A percentile compares a stretch with the other conserved stretches of the same genome.
Conservation (phyloP, 495 filamentous ascomycete genomes). For the Xylaria flabelliformis region DNA sequence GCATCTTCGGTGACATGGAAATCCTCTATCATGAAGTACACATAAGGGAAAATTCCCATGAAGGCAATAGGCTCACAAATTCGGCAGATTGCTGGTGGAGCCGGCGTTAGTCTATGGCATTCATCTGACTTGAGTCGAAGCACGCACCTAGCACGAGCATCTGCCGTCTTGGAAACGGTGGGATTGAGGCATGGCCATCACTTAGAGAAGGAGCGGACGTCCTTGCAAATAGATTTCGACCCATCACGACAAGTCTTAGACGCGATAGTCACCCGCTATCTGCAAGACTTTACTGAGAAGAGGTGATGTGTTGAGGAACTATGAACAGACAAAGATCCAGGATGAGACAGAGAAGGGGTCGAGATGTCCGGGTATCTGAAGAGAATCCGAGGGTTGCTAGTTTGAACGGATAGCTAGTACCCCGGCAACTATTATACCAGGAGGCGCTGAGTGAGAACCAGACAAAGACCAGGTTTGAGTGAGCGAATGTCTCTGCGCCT, state of each 20-base stretch:
- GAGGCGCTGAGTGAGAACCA: conserved; percentile 15
- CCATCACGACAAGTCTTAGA: conserved; percentile 32
- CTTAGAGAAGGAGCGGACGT: conserved; percentile 29
- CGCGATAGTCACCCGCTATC: conserved; percentile 27
- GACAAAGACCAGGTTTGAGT: conserved; percentile 14
- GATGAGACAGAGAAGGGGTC: background rate
- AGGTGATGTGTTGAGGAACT: background rate
- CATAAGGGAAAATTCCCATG: conserved; percentile 99
- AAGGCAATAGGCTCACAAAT: conserved; percentile 99
- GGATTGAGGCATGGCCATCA: conserved; percentile 32
- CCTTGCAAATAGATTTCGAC: conserved; percentile 33
- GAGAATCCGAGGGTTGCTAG: background rate
- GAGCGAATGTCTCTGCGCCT: conserved; percentile 18
- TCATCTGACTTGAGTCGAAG: conserved; percentile 18
- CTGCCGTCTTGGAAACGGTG: conserved; percentile 63
- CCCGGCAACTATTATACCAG: conserved; percentile 4
- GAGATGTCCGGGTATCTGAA: background rate
- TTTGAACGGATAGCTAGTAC: conserved; percentile 11
- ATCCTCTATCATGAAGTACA: conserved; percentile 95
- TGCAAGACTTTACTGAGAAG: conserved; percentile 25
- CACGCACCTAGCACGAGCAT: conserved; percentile 74
- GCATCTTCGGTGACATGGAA: conserved; percentile 84
- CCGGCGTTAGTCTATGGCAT: conserved; percentile 43
- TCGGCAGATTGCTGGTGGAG: conserved; percentile 76
- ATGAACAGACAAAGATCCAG: conserved; percentile 4